A percentile compares a stretch with the other conserved stretches of the same genome.
Evolutionary conservation across 2,329 filamentous ascomycete species (phyloP).

Genomic region (Xylariaceae sp.): DNA sequence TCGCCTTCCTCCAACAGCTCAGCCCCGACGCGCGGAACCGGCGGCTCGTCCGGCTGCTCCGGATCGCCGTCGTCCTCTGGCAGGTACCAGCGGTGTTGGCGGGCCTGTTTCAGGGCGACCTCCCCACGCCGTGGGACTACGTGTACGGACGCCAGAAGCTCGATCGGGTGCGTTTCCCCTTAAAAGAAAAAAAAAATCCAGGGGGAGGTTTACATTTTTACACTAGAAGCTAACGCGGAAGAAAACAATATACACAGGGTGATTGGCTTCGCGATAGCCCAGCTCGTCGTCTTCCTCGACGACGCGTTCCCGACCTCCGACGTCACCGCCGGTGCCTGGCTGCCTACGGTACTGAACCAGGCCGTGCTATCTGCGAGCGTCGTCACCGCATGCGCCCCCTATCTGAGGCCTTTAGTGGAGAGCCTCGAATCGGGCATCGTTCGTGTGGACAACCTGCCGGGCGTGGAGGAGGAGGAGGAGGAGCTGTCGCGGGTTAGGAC

Average conservation of each 20-base stretch:
- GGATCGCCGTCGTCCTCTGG: conserved; percentile 17
- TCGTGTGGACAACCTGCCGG: conserved; percentile 14
- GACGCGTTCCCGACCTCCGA: conserved; percentile 7
- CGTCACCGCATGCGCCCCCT: conserved; percentile 16
- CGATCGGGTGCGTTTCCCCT: conserved; percentile 18
- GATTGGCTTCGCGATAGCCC: conserved; percentile 11
- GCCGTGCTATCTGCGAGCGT: conserved; percentile 12
- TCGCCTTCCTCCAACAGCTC: conserved; percentile 17
- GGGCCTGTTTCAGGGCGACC: conserved; percentile 19
- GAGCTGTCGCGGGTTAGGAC: conserved; percentile 7
- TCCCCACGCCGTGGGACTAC: conserved; percentile 23
- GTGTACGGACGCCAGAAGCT: conserved; percentile 15
- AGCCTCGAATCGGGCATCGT: conserved; percentile 17
- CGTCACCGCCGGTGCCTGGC: conserved; percentile 10
- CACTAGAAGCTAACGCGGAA: no score
- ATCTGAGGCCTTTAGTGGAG: conserved; percentile 18
- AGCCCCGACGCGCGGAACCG: conserved; percentile 13
- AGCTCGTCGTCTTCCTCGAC: conserved; percentile 12
- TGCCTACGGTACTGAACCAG: conserved; percentile 16
- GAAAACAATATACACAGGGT: conserved; percentile 11
- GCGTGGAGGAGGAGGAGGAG: conserved; percentile 13
- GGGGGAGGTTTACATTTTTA: conserved; percentile 16
- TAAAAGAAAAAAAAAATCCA: conserved; percentile 9
- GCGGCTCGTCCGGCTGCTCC: conserved; percentile 13
- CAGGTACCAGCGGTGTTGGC: conserved; percentile 11